A percentile compares a stretch with the other conserved stretches of the same genome.
phyloP scores from a whole-genome alignment of 257 asterid species.

The Eustoma russellianum region DNA sequence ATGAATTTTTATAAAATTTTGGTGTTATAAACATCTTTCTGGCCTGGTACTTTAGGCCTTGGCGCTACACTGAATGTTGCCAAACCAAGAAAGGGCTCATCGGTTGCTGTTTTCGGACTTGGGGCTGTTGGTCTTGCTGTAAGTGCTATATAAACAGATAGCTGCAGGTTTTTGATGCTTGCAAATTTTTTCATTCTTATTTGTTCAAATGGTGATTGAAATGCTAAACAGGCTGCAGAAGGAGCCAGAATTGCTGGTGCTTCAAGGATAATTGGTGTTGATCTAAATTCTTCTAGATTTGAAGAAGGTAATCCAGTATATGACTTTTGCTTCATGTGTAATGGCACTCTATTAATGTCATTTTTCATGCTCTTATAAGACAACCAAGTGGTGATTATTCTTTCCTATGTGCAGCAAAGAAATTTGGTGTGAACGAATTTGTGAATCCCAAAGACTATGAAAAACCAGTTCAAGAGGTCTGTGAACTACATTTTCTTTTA shows the following conservation, averaged over 20 bases:
- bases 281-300: conserved; percentile 41
- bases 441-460: conserved; percentile 59
- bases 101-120: conserved; percentile 69
- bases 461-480: conserved; percentile 70
- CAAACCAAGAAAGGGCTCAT: conserved; percentile 54
- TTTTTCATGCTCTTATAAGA: background rate
- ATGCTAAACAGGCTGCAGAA: conserved; percentile 56
- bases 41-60: conserved; percentile 33
- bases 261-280: conserved; percentile 68
- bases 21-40: background rate
- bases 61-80: conserved; percentile 89
- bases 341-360: background rate
- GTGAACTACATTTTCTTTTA: background rate
- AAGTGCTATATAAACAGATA: background rate
- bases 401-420: conserved; percentile 41
- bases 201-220: background rate
- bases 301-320: conserved; percentile 28
- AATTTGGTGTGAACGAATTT: conserved; percentile 71
- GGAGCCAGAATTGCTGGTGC: conserved; percentile 82
- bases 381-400: background rate
- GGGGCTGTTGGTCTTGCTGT: conserved; percentile 97
- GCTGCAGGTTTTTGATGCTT: background rate
- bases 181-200: background rate
- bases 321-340: no score
- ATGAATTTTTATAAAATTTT: background rate